Evolutionary conservation across 257 asterid genomes (phyloP), one percentile per base, ranked within the genome.

Genomic region (Fraxinus excelsior): DNA sequence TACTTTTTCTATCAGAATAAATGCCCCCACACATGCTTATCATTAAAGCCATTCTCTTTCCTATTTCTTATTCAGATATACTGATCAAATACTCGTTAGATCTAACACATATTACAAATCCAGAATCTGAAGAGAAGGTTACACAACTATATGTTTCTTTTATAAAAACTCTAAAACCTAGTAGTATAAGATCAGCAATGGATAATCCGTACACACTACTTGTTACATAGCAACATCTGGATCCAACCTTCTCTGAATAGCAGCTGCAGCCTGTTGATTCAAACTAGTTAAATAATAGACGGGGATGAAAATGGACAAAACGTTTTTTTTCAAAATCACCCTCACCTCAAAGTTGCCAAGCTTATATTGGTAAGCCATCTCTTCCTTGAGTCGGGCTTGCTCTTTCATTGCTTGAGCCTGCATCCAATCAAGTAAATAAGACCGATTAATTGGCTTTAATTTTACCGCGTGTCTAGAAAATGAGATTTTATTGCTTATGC

Each of bases 321-420:
- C 13, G 0, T 1, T 1, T 18, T 9, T 44, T 72, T 18, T 62
- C 7, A 67, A 74, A 38, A 21, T 21, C 18, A 70, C 53, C 40
- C 79, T 84, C 78, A 94, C 99, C 97, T 94, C 98, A 75, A 82
- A 85, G 86, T 94, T 94, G 68, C 99, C 98, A 70, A 92, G 90
- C 86, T 94, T 94, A 92, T 90, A 92, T 70, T 91, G 99, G 76
- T 90, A 94, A 35, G 97, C 97, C 99, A 96, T 96, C 90, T 96
- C 98, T 88, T 93, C 98, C 86, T 86, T 87, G 69, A 95, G 92
- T 71, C 76, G 99, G 84, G 99, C 94, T 84, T 93, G 99, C 81
- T 95, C 98, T 86, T 95, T 95, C 99, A 95, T 95, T 78, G 99
- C 98, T 88, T 95, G 97, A 38, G 97, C 99, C 99, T 94, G 77